These are phyloP conservation scores for Carex cristatella DNA, from an alignment of 176 grass and related monocot genomes.

Conservation along the genomic window DNA sequence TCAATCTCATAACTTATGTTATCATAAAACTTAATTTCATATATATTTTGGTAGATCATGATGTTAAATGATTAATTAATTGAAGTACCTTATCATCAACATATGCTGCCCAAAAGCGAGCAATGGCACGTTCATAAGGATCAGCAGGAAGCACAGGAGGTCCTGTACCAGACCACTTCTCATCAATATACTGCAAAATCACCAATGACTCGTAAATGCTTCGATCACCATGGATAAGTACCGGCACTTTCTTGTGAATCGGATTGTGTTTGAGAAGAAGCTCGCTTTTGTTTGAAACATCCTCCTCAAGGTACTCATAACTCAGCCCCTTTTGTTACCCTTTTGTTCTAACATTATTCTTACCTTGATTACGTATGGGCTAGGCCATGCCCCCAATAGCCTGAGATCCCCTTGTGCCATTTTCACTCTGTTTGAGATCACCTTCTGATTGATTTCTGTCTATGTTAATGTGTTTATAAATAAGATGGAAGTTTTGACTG, in stretches of 20 bases:
- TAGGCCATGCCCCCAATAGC: slow-evolving; percentile 7
- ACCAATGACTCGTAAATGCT: slow-evolving; percentile 14
- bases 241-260: no score
- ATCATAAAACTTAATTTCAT: not conserved
- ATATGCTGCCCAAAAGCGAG: slow-evolving; percentile 24
- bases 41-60: not conserved
- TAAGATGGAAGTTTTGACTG: not conserved
- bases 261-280: no score
- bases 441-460: not conserved
- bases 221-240: not conserved
- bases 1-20: not conserved
- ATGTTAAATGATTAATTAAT: not conserved
- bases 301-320: no score
- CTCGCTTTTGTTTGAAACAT: no score
- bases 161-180: not conserved
- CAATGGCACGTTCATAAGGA: slow-evolving; percentile 15
- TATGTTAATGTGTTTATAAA: not conserved
- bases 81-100: slow-evolving; percentile 45
- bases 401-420: slow-evolving; percentile 17
- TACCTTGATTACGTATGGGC: slow-evolving; percentile 4
- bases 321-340: not conserved
- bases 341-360: not conserved
- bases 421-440: not conserved
- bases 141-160: slow-evolving; percentile 16
- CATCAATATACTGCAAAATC: slow-evolving; percentile 25